Evolutionary conservation across 495 filamentous ascomycete genomes (phyloP), one percentile per base, ranked within the genome.

Genomic region (Apiosordaria backusii): DNA sequence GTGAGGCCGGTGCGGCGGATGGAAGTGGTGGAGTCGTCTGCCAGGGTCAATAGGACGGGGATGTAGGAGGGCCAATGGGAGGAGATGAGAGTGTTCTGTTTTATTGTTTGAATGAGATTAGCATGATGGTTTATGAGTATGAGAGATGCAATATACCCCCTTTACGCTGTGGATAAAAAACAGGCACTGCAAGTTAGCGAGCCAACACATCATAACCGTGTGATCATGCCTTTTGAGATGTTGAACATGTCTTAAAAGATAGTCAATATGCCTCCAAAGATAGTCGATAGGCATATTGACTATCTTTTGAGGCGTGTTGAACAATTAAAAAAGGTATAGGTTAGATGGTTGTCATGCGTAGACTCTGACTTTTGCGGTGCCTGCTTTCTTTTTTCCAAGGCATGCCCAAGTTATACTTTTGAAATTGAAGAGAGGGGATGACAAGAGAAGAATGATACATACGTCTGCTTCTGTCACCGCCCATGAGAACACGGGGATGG

Each of bases 11-110:
- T 79, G 1, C 78, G 72, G 64, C 91, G 89, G 70, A 87, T 78
- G 0, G 75, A 53, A 1, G 84, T 76, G 55, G 82, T 78, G 16
- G 80, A 72, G 72, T 93, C 90, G 74, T 98, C 95, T 61, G 92
- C 81, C 1, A 98, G 80, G 4, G 89, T 86, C 3, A 99, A 83
- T 0, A 97, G 79, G 1, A 91, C 90, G 1, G 95, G 95, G n/a
- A 94, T 83, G 53, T 91, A 84, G n/a, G 96, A 84, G 0, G 86
- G 87, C 87, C 93, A 97, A 65, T 90, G 81, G 4, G 75, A 9
- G 21, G 61, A 57, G 0, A 79, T 59, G 1, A 70, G 65, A 54
- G 4, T n/a, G 45, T 55, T 67, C 67, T 73, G 72, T 57, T 64
- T 25, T 13, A 13, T 45, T 13, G 10, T 45, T 45, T 2, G 10